phyloP scores from a whole-genome alignment of 2,329 filamentous ascomycete genomes.

The Sclerotinia borealis region DNA sequence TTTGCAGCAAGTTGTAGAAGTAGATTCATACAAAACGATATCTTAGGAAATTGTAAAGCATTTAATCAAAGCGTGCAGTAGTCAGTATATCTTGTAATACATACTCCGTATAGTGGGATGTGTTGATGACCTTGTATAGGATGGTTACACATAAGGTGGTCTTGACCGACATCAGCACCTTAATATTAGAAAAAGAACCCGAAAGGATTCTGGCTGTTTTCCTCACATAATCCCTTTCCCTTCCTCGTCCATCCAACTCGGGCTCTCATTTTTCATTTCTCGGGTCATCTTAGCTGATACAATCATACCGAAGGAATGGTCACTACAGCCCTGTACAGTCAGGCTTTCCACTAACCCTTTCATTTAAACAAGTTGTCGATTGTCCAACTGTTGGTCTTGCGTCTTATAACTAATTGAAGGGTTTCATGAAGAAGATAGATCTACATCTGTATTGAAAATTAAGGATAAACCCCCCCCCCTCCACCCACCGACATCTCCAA shows the following conservation, averaged over 20 bases:
- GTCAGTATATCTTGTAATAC: not conserved
- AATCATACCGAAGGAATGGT: not conserved
- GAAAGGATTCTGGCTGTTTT: not conserved
- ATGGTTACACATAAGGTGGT: not conserved
- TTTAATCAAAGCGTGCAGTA: not conserved
- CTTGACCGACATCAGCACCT: constrained; percentile 5
- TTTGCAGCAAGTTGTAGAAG: not conserved
- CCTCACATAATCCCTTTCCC: not conserved
- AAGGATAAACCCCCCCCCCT: not conserved
- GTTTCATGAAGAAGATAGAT: not conserved
- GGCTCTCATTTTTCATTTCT: not conserved
- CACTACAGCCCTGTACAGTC: not conserved
- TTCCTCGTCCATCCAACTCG: not conserved
- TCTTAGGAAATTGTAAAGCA: not conserved
- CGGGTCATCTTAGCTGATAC: not conserved
- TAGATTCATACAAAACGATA: not conserved
- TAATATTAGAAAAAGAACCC: not conserved
- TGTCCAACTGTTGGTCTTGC: not conserved
- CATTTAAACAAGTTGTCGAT: not conserved
- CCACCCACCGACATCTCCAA: not conserved
- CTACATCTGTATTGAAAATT: not conserved
- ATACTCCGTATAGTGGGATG: not conserved
- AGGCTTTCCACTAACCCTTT: not conserved
- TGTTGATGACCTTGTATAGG: not conserved
- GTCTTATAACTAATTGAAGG: not conserved